Percentiles rank a stretch among this genome's conserved stretches.
These are phyloP conservation scores for Boletus eberwhitei DNA, from an alignment of 768 basidiomycete genomes.

Conservation along the genomic window DNA sequence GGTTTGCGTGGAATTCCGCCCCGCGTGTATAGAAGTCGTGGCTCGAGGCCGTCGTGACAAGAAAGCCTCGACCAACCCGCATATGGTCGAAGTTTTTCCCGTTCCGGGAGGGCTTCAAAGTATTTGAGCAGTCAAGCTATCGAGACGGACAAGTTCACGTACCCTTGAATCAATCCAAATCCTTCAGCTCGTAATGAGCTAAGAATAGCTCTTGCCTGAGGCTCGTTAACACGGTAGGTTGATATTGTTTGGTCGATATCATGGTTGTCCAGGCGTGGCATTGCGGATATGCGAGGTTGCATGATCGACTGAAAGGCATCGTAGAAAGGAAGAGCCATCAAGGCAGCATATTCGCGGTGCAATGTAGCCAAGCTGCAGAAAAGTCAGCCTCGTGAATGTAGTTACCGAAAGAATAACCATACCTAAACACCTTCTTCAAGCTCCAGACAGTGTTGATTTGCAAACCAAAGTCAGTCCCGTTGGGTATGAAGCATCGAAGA, in stretches of 20 bases:
- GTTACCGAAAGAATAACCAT: background rate
- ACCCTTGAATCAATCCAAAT: constrained; percentile 96
- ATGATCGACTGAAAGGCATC: constrained; percentile 73
- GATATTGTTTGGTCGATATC: constrained; percentile 66
- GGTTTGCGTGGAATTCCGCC: constrained; percentile 36
- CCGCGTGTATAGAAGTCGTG: constrained; percentile 48
- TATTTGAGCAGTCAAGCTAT: background rate
- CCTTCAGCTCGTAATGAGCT: constrained; percentile 69
- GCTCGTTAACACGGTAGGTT: constrained; percentile 79
- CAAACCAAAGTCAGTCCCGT: constrained; percentile 55
- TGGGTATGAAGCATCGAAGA: constrained; percentile 50
- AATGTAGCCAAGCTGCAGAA: constrained; percentile 76
- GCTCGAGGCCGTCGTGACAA: constrained; percentile 55
- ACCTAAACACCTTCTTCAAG: constrained; percentile 83
- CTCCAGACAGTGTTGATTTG: constrained; percentile 66
- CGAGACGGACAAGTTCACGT: constrained; percentile 18
- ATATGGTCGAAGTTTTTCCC: constrained; percentile 97
- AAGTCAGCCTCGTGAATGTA: constrained; percentile 2
- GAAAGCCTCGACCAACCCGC: constrained; percentile 85
- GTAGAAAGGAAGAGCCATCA: constrained; percentile 79
- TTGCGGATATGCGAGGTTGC: constrained; percentile 54
- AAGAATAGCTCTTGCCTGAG: constrained; percentile 87
- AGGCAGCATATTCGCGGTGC: constrained; percentile 87
- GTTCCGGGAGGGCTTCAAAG: constrained; percentile 86
- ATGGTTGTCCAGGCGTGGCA: constrained; percentile 41